These are phyloP conservation scores for Magnaporthales sp. DNA, from an alignment of 2,329 filamentous ascomycete genomes.

Conservation along the genomic window DNA sequence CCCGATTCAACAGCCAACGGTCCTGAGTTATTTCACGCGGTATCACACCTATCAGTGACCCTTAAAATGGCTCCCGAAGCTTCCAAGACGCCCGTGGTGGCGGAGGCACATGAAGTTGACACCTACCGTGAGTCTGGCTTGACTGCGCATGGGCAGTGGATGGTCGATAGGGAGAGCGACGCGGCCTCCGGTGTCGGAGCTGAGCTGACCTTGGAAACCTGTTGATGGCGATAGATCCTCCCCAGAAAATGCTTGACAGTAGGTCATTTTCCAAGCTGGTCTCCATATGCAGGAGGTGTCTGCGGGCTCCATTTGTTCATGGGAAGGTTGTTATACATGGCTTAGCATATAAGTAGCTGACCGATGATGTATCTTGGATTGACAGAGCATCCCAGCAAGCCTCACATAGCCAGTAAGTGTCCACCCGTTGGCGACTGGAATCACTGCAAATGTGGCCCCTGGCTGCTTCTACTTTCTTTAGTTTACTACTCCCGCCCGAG, in stretches of 20 bases:
- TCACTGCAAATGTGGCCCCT: background rate
- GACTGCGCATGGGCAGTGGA: background rate
- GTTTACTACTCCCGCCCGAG: background rate
- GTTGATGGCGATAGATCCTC: slow-evolving; percentile 39
- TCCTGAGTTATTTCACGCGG: background rate
- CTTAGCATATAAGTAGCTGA: background rate
- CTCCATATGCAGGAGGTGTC: background rate
- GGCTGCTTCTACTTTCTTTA: background rate
- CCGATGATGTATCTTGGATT: background rate
- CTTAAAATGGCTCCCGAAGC: slow-evolving; percentile 15
- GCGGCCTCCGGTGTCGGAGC: slow-evolving; percentile 1
- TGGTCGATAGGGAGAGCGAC: background rate
- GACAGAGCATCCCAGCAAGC: slow-evolving; percentile 60
- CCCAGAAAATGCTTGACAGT: slow-evolving; percentile 60
- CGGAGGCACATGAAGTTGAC: slow-evolving; percentile 68
- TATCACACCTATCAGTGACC: background rate
- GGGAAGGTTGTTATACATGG: background rate
- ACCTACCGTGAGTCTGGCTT: slow-evolving; percentile 51
- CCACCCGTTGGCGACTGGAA: background rate
- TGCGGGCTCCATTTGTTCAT: background rate
- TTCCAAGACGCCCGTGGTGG: slow-evolving; percentile 50
- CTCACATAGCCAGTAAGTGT: slow-evolving; percentile 54
- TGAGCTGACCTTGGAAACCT: background rate
- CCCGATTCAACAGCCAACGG: background rate
- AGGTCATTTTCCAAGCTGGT: slow-evolving; percentile 24